Percentiles rank a stretch among this genome's conserved stretches.
Conservation (phyloP, 305 asterid genomes). For the Fraxinus baroniana region DNA sequence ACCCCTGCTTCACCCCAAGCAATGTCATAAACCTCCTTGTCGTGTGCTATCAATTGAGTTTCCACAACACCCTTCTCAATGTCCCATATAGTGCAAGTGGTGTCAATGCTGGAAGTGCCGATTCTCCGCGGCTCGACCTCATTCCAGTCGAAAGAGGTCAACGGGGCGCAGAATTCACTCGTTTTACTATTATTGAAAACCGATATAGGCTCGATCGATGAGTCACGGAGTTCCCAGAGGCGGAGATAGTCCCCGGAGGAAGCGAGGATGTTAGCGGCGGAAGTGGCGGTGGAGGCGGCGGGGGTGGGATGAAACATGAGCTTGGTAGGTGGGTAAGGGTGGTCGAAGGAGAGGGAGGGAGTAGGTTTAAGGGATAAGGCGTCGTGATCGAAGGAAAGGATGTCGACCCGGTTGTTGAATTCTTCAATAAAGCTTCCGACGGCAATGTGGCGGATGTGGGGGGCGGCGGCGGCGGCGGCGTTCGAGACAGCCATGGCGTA, state of each 20-base stretch:
- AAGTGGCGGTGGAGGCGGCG: slow-evolving; percentile 28
- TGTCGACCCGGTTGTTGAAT: slow-evolving; percentile 66
- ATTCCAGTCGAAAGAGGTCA: slow-evolving; percentile 91
- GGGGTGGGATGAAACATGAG: slow-evolving; percentile 63
- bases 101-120: slow-evolving; percentile 78
- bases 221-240: slow-evolving; percentile 60
- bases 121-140: slow-evolving; percentile 69
- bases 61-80: slow-evolving; percentile 74
- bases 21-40: slow-evolving; percentile 82
- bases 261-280: slow-evolving; percentile 58
- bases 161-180: slow-evolving; percentile 69
- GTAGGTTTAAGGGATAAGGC: slow-evolving; percentile 41
- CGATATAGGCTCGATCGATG: slow-evolving; percentile 40
- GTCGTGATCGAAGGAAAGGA: slow-evolving; percentile 64
- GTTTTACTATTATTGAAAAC: slow-evolving; percentile 58
- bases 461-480: slow-evolving; percentile 20
- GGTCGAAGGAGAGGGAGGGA: slow-evolving; percentile 54
- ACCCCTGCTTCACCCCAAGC: slow-evolving; percentile 90
- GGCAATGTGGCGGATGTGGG: slow-evolving; percentile 52
- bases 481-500: slow-evolving; percentile 78
- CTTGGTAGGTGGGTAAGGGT: slow-evolving; percentile 89
- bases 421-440: slow-evolving; percentile 75
- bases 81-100: slow-evolving; percentile 89
- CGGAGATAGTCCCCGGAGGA: slow-evolving; percentile 93
- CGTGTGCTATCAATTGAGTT: slow-evolving; percentile 77